Conservation (phyloP, 768 basidiomycete genomes). For the Termitomyces sp. region DNA sequence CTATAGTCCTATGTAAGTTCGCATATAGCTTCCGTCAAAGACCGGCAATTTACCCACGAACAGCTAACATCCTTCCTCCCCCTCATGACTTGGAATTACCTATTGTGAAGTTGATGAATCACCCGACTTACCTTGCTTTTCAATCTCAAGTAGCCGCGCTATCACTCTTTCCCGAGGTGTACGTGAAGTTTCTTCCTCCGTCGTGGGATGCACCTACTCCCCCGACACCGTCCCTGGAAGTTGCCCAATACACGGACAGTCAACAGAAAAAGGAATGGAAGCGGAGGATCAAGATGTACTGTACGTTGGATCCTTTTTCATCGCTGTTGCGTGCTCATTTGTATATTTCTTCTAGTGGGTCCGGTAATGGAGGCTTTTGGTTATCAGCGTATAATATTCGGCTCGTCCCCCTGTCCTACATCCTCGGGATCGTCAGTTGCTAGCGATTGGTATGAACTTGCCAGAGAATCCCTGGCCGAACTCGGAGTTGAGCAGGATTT, state of each 20-base stretch:
- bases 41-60: slow-evolving; percentile 1
- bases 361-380: slow-evolving; percentile 85
- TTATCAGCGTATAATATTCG: slow-evolving; percentile 76
- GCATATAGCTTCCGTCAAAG: neutral
- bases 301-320: slow-evolving; percentile 40
- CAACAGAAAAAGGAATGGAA: slow-evolving; percentile 63
- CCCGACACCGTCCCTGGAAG: slow-evolving; percentile 32
- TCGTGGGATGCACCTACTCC: slow-evolving; percentile 62
- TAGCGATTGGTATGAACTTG: slow-evolving; percentile 77
- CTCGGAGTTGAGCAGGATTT: slow-evolving; percentile 73
- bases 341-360: slow-evolving; percentile 45
- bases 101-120: slow-evolving; percentile 75
- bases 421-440: slow-evolving; percentile 42
- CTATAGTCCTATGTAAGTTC: slow-evolving; percentile 64
- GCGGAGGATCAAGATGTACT: slow-evolving; percentile 77
- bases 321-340: neutral
- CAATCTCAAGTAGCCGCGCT: slow-evolving; percentile 67
- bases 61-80: slow-evolving; percentile 79
- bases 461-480: slow-evolving; percentile 73
- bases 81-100: slow-evolving; percentile 66
- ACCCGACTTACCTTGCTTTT: slow-evolving; percentile 67
- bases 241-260: slow-evolving; percentile 30
- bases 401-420: slow-evolving; percentile 62
- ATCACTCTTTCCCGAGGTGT: slow-evolving; percentile 67
- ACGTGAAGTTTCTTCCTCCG: slow-evolving; percentile 75